Percentiles rank a stretch among this genome's conserved stretches.
phyloP scores from a whole-genome alignment of 2,329 filamentous ascomycete species.

The Aphanoascus verrucosus region DNA sequence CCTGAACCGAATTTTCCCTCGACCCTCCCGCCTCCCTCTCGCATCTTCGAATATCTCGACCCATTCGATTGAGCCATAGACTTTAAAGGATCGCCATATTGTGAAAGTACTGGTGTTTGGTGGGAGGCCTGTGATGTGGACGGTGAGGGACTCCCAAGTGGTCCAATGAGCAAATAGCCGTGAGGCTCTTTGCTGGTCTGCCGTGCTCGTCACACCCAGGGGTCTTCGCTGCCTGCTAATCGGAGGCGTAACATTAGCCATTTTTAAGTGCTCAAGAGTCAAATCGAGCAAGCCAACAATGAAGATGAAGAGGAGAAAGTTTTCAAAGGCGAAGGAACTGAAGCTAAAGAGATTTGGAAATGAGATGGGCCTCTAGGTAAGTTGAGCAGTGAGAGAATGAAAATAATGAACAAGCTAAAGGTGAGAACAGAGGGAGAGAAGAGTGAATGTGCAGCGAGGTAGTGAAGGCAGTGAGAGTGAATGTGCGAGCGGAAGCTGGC shows the following conservation, averaged over 20 bases:
- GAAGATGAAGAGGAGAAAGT: not conserved
- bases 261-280: not conserved
- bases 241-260: not conserved
- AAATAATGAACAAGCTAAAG: not conserved
- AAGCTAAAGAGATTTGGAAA: not conserved
- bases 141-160: constrained; percentile 30
- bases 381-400: not conserved
- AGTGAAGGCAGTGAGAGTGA: not conserved
- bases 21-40: constrained; percentile 31
- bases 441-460: not conserved
- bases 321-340: not conserved
- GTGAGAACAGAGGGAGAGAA: not conserved
- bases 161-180: constrained; percentile 26
- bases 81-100: constrained; percentile 44
- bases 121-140: constrained; percentile 31
- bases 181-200: not conserved
- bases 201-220: not conserved
- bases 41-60: constrained; percentile 47
- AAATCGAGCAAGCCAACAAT: not conserved
- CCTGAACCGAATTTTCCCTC: constrained; percentile 46
- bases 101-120: constrained; percentile 26
- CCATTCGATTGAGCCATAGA: constrained; percentile 43
- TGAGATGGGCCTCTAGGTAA: not conserved
- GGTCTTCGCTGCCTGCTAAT: not conserved
- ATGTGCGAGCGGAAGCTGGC: not conserved